A percentile compares a stretch with the other conserved stretches of the same genome.
Evolutionary conservation across 257 asterid species (phyloP).

Genomic region (Solanum etuberosum): DNA sequence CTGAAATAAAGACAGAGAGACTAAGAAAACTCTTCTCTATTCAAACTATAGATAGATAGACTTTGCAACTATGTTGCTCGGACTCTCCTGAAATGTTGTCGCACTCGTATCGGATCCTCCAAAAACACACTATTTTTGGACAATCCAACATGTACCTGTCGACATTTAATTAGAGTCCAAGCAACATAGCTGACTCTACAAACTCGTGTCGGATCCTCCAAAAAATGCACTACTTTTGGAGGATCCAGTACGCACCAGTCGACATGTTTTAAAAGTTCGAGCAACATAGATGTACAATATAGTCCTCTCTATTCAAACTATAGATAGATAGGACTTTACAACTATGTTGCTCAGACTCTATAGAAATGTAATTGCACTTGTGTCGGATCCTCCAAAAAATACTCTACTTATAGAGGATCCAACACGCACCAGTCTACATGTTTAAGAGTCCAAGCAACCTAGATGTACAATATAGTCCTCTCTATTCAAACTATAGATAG

Average conservation of each 20-base stretch:
- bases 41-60: neutral
- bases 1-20: conserved; percentile 12
- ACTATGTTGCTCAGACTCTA: neutral
- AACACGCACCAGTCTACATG: neutral
- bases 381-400: neutral
- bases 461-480: neutral
- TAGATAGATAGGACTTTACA: neutral
- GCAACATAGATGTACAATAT: neutral
- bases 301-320: neutral
- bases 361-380: neutral
- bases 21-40: neutral
- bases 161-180: neutral
- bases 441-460: neutral
- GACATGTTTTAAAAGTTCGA: neutral
- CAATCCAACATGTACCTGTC: neutral
- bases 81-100: neutral
- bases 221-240: neutral
- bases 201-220: neutral
- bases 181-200: neutral
- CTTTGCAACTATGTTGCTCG: neutral
- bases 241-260: neutral
- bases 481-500: neutral
- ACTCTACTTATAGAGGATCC: neutral
- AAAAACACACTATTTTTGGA: neutral
- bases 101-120: neutral